Conservation (phyloP, 495 filamentous ascomycete species). For the Apodospora peruviana region DNA sequence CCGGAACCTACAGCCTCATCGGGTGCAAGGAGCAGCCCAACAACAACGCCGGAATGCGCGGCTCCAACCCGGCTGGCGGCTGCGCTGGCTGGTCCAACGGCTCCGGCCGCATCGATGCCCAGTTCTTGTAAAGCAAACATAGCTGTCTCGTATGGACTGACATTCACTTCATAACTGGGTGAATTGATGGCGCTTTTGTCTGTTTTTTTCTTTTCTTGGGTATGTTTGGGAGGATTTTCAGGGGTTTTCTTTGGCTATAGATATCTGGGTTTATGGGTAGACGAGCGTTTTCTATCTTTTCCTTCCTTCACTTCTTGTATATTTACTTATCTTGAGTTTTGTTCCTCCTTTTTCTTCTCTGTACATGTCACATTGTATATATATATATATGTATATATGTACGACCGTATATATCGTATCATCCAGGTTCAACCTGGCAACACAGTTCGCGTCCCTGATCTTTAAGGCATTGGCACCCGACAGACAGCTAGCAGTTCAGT, state of each 20-base stretch:
- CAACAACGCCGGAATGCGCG: constrained; percentile 1
- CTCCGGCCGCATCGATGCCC: constrained; percentile 2
- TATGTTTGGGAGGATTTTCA: neutral
- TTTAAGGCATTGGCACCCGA: no score
- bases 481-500: no score
- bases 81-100: constrained; percentile 8
- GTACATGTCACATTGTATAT: neutral
- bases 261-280: no score
- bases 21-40: constrained; percentile 10
- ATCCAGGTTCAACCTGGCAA: no score
- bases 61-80: constrained; percentile 4
- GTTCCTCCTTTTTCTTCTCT: neutral
- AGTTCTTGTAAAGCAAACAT: neutral
- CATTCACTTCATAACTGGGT: no score
- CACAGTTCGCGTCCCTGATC: no score
- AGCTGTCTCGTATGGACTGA: no score
- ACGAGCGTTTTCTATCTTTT: no score
- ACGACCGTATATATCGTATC: no score
- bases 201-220: neutral
- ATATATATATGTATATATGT: no score
- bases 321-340: neutral
- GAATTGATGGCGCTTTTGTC: no score
- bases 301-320: neutral
- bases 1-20: constrained; percentile 12
- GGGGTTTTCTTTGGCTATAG: neutral